Evolutionary conservation across 2,329 filamentous ascomycete species (phyloP).

Genomic region (Epichloe gansuensis): DNA sequence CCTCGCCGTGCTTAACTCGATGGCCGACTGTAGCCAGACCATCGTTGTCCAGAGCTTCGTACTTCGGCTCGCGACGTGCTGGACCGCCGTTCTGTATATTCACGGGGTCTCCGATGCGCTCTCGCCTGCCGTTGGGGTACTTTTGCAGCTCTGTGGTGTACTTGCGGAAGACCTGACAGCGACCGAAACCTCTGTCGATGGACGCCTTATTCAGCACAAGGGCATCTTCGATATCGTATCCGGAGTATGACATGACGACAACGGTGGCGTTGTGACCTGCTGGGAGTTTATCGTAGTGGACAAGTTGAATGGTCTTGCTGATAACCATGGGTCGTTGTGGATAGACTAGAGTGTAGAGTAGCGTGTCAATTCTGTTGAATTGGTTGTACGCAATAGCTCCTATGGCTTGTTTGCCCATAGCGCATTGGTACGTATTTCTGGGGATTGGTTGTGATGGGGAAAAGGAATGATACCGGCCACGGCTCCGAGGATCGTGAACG

Average conservation of each 20-base stretch:
- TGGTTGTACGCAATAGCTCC: conserved; percentile 97
- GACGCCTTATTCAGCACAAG: conserved; percentile 94
- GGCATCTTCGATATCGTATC: conserved; percentile 98
- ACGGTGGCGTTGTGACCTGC: conserved; percentile 96
- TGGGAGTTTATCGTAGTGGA: conserved; percentile 93
- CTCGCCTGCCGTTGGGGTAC: conserved; percentile 69
- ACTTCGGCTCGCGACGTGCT: conserved; percentile 51
- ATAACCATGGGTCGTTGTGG: conserved; percentile 97
- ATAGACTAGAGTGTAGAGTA: conserved; percentile 94
- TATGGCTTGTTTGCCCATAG: conserved; percentile 99
- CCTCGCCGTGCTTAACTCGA: conserved; percentile 64
- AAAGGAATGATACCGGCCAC: conserved; percentile 96
- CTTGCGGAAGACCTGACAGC: conserved; percentile 97
- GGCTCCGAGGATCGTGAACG: conserved; percentile 90
- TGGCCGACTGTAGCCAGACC: conserved; percentile 81
- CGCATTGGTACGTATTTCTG: conserved; percentile 96
- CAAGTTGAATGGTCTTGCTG: conserved; percentile 89
- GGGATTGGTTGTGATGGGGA: conserved; percentile 97
- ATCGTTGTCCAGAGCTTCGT: conserved; percentile 67
- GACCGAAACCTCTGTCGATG: conserved; percentile 85
- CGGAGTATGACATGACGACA: conserved; percentile 98
- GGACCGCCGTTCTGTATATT: conserved; percentile 45
- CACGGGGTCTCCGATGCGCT: conserved; percentile 48
- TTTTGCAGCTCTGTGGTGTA: conserved; percentile 76
- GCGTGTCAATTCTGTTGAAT: conserved; percentile 89